Percentiles rank a stretch among this genome's conserved stretches.
These are phyloP conservation scores for Cyberlindnera veronae DNA, from an alignment of 805 yeast species.

Conservation along the genomic window DNA sequence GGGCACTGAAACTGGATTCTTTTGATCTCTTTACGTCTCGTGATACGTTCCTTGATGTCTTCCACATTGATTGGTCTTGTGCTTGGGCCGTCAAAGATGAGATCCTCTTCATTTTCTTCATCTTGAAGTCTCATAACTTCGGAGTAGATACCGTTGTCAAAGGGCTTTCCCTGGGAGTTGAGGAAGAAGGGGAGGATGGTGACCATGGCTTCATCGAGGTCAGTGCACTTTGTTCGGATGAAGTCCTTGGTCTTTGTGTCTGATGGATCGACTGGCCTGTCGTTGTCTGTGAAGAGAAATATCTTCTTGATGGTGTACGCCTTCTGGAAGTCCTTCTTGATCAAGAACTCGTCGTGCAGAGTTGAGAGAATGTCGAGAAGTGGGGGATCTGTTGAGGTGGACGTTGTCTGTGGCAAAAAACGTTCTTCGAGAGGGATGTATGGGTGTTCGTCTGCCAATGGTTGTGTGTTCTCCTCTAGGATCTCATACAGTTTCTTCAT, in stretches of 20 bases:
- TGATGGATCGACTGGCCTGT: constrained; percentile 51
- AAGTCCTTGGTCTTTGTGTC: constrained; percentile 40
- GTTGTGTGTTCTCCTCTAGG: constrained; percentile 39
- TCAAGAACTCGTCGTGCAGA: constrained; percentile 52
- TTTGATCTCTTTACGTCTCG: constrained; percentile 56
- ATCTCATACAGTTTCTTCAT: constrained; percentile 55
- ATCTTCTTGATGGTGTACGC: constrained; percentile 54
- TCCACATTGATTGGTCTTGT: constrained; percentile 40
- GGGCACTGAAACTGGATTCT: constrained; percentile 62
- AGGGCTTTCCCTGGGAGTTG: constrained; percentile 37
- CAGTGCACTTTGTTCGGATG: constrained; percentile 56
- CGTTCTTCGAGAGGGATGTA: constrained; percentile 27
- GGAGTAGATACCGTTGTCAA: constrained; percentile 48
- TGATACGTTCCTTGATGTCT: constrained; percentile 45
- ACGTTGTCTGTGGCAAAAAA: constrained; percentile 28
- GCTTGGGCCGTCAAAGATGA: constrained; percentile 35
- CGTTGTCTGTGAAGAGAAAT: constrained; percentile 73
- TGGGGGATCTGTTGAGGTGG: constrained; percentile 25
- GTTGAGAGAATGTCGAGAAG: constrained; percentile 44
- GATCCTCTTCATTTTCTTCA: constrained; percentile 16
- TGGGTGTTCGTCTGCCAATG: constrained; percentile 15
- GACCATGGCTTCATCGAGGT: constrained; percentile 52
- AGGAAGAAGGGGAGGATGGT: constrained; percentile 61
- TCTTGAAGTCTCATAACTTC: constrained; percentile 41
- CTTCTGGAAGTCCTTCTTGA: constrained; percentile 36